Conservation (phyloP, 306 rosid species). For the Prunus salicina region DNA sequence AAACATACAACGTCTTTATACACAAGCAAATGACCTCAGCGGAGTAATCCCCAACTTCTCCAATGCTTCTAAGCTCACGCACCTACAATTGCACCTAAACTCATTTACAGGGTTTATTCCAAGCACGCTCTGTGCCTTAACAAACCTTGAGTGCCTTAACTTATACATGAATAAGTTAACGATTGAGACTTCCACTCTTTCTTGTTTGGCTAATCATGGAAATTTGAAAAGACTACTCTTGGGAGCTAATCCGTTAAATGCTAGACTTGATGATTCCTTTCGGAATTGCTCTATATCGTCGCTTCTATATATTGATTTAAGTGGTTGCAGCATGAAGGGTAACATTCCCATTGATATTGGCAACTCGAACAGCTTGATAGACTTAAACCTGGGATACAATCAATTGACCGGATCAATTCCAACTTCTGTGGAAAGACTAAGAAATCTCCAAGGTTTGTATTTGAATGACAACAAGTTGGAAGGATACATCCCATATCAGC, state of each 20-base stretch:
- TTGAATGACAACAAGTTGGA: neutral
- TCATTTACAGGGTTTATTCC: slow-evolving; percentile 17
- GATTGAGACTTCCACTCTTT: neutral
- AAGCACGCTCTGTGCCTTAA: neutral
- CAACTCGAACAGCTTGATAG: neutral
- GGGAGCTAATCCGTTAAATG: neutral
- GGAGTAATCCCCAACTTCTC: slow-evolving; percentile 17
- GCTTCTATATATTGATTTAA: neutral
- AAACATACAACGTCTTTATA: neutral
- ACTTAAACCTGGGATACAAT: too few relatives aligned
- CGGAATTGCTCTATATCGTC: slow-evolving; percentile 6
- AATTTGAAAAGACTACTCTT: neutral
- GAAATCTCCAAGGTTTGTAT: slow-evolving; percentile 3
- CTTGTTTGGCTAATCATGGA: neutral
- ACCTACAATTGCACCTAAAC: neutral
- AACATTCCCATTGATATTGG: slow-evolving; percentile 5
- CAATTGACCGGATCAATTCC: slow-evolving; percentile 1
- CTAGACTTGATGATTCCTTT: neutral
- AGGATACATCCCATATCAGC: slow-evolving; percentile 5
- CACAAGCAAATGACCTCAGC: neutral
- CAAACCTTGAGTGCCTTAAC: neutral
- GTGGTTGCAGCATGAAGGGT: neutral
- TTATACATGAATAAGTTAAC: neutral
- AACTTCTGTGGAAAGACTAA: neutral
- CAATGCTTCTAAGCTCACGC: slow-evolving; percentile 8